Percentiles rank a stretch among this genome's conserved stretches.
Evolutionary conservation across 2,329 filamentous ascomycete species (phyloP).

Genomic region (Plectosphaerella plurivora): DNA sequence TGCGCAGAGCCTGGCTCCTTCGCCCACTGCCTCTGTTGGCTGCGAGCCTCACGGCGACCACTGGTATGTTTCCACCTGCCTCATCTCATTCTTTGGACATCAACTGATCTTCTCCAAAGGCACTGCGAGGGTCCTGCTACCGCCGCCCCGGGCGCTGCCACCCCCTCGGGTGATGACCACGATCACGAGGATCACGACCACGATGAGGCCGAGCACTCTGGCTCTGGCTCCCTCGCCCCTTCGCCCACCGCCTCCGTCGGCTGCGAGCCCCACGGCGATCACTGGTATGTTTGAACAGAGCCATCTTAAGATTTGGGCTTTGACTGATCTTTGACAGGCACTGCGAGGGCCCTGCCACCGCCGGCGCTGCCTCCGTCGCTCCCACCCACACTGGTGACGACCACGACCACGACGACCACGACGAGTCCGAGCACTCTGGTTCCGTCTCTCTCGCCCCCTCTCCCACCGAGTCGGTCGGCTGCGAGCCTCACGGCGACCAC

Average conservation of each 20-base stretch:
- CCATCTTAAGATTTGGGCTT: no score
- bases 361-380: neutral
- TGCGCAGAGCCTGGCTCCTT: constrained; percentile 19
- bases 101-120: constrained; percentile 19
- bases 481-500: constrained; percentile 30
- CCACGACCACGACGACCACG: constrained; percentile 10
- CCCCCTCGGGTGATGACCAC: constrained; percentile 6
- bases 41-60: constrained; percentile 35
- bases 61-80: constrained; percentile 17
- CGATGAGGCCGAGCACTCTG: neutral
- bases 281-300: no score
- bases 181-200: constrained; percentile 9
- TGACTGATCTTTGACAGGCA: constrained; percentile 22
- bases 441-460: constrained; percentile 15
- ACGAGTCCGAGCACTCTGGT: neutral
- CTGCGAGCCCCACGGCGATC: constrained; percentile 30
- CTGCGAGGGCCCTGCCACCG: constrained; percentile 14
- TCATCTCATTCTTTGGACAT: neutral
- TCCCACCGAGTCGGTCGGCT: constrained; percentile 25
- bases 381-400: constrained; percentile 2
- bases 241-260: constrained; percentile 24
- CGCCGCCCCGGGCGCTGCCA: neutral
- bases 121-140: constrained; percentile 16
- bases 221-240: constrained; percentile 12
- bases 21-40: constrained; percentile 27